Percentiles rank a stretch among this genome's conserved stretches.
These are phyloP conservation scores for Triticum dicoccoides DNA, from an alignment of 176 grass and related monocot species.

Conservation along the genomic window DNA sequence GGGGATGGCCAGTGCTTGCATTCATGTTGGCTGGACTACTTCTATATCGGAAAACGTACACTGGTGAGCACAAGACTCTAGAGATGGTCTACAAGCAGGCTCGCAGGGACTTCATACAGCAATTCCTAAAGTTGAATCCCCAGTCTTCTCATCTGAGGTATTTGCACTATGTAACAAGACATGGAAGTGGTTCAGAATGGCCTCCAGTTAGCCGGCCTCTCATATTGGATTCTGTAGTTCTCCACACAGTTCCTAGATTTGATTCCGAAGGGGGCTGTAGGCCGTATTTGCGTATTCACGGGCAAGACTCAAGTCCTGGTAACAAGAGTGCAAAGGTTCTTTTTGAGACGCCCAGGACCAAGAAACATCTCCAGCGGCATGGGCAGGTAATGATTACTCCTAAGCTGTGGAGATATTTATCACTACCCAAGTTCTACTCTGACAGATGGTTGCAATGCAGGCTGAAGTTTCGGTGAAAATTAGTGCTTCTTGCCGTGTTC, in stretches of 20 bases:
- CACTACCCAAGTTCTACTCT: slow-evolving; percentile 21
- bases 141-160: slow-evolving; percentile 96
- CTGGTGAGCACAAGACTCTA: slow-evolving; percentile 82
- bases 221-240: slow-evolving; percentile 59
- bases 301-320: slow-evolving; percentile 65
- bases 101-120: slow-evolving; percentile 75
- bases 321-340: slow-evolving; percentile 75
- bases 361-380: slow-evolving; percentile 60
- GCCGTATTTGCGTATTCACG: slow-evolving; percentile 68
- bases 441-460: slow-evolving; percentile 48
- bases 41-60: slow-evolving; percentile 77
- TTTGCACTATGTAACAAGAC: slow-evolving; percentile 83
- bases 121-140: slow-evolving; percentile 86
- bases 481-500: slow-evolving; percentile 51
- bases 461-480: slow-evolving; percentile 41
- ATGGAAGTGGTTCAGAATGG: slow-evolving; percentile 83
- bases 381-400: slow-evolving; percentile 61
- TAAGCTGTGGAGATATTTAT: slow-evolving; percentile 2
- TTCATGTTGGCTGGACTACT: slow-evolving; percentile 95
- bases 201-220: slow-evolving; percentile 56
- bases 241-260: slow-evolving; percentile 68
- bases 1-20: slow-evolving; percentile 89
- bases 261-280: slow-evolving; percentile 70
- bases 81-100: slow-evolving; percentile 99
- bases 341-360: slow-evolving; percentile 72